Evolutionary conservation across 1,284 basidiomycete genomes (phyloP).

Genomic region (Vanrija pseudolonga): DNA sequence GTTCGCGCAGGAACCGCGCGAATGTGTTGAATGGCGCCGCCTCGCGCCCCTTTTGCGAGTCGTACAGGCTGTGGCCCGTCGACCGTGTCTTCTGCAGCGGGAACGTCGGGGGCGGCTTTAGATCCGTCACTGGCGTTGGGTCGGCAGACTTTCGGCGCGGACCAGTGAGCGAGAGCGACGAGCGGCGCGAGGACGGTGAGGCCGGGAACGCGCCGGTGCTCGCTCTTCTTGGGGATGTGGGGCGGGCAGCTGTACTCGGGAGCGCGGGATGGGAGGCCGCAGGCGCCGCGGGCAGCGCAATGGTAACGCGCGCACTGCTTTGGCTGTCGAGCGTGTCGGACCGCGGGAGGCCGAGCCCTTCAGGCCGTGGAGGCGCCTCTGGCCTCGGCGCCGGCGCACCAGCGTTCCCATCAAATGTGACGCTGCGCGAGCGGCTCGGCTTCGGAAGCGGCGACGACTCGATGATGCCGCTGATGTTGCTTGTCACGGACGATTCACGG

Average conservation of each 20-base stretch:
- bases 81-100: too few species aligned
- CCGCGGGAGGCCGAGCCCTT: too few species aligned
- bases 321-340: too few species aligned
- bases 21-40: conserved; percentile 10
- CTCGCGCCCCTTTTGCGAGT: not conserved
- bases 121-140: not conserved
- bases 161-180: not conserved
- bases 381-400: too few species aligned
- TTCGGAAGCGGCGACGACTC: not conserved
- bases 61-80: not conserved
- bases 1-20: conserved; percentile 31
- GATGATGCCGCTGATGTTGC: too few species aligned
- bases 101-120: not conserved
- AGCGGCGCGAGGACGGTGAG: not conserved
- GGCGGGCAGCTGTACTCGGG: too few species aligned
- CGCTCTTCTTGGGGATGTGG: too few species aligned
- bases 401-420: not conserved
- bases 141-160: not conserved
- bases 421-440: not conserved
- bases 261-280: too few species aligned
- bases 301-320: too few species aligned
- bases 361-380: too few species aligned
- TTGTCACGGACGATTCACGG: too few species aligned
- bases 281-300: too few species aligned
- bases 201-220: not conserved